phyloP scores from a whole-genome alignment of 1,284 basidiomycete species.

The Apiotrichum akiyoshidainum region DNA sequence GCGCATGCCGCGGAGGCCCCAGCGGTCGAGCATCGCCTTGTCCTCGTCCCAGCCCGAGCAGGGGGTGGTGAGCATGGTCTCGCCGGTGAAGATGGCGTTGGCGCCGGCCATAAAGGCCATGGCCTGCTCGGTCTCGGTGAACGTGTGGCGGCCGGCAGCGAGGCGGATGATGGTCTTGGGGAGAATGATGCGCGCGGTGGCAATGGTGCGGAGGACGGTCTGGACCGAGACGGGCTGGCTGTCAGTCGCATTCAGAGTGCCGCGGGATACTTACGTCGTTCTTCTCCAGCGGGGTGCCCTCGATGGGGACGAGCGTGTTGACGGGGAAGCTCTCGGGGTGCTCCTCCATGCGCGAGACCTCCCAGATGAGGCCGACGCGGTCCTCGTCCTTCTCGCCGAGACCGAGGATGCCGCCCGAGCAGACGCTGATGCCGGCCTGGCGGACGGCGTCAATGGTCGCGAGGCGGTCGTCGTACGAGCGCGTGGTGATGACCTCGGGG shows the following conservation, averaged over 20 bases:
- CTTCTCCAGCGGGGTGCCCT: constrained; percentile 59
- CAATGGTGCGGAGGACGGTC: constrained; percentile 86
- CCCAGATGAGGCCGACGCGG: constrained; percentile 89
- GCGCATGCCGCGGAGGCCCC: constrained; percentile 87
- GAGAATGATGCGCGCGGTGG: constrained; percentile 88
- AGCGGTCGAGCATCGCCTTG: constrained; percentile 86
- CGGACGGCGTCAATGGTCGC: constrained; percentile 86
- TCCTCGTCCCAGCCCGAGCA: constrained; percentile 94
- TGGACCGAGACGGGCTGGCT: constrained; percentile 72
- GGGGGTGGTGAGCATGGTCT: constrained; percentile 95
- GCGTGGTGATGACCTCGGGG: constrained; percentile 89
- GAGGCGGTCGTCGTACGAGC: constrained; percentile 90
- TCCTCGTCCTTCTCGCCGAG: constrained; percentile 88
- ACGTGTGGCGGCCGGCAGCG: constrained; percentile 86
- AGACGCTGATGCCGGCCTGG: constrained; percentile 93
- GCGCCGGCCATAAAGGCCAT: constrained; percentile 98
- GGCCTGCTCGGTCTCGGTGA: constrained; percentile 87
- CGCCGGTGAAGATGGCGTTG: constrained; percentile 96
- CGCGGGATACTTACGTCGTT: constrained; percentile 54
- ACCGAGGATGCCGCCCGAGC: constrained; percentile 93
- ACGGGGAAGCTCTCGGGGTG: constrained; percentile 98
- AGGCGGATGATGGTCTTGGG: constrained; percentile 92
- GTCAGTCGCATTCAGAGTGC: constrained; percentile 58
- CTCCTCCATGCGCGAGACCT: constrained; percentile 73
- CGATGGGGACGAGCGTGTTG: constrained; percentile 75